Evolutionary conservation across 2,329 filamentous ascomycete species (phyloP).

Genomic region (Grosmannia penicillata): DNA sequence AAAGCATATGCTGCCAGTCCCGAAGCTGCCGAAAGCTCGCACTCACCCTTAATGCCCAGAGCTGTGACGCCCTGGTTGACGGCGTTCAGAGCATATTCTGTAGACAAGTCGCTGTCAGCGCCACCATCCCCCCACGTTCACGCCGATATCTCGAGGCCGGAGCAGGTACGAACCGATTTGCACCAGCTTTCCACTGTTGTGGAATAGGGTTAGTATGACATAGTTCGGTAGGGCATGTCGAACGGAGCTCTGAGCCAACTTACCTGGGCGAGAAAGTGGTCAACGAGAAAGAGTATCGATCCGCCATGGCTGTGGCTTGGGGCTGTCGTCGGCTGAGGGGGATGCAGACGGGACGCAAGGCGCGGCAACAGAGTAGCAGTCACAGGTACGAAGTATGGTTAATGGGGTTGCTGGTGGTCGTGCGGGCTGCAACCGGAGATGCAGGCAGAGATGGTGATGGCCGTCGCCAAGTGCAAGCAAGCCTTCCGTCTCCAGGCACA

Average conservation of each 20-base stretch:
- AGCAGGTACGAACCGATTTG: conserved; percentile 58
- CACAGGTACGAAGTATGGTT: too few species aligned
- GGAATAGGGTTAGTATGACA: too few species aligned
- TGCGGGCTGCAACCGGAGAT: not conserved
- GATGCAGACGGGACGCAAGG: not conserved
- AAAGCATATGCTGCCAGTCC: not conserved
- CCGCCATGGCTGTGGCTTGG: conserved; percentile 79
- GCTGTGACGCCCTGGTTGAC: conserved; percentile 99
- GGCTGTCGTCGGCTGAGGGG: not conserved
- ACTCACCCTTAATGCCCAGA: conserved; percentile 87
- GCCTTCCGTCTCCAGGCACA: conserved; percentile 14
- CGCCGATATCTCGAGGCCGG: not conserved
- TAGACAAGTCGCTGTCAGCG: not conserved
- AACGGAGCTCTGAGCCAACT: conserved; percentile 24
- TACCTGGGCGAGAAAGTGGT: conserved; percentile 99
- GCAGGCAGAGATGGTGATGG: conserved; percentile 1
- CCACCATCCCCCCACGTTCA: too few species aligned
- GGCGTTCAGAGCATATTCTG: conserved; percentile 97
- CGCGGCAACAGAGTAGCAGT: not conserved
- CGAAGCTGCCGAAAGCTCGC: too few species aligned
- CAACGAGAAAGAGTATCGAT: conserved; percentile 97
- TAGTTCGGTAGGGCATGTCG: too few species aligned
- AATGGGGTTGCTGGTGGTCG: not conserved
- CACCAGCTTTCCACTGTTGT: conserved; percentile 89
- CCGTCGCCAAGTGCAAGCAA: too few species aligned